phyloP scores from a whole-genome alignment of 352 stramenopile species.

The Phytophthora kernoviae region DNA sequence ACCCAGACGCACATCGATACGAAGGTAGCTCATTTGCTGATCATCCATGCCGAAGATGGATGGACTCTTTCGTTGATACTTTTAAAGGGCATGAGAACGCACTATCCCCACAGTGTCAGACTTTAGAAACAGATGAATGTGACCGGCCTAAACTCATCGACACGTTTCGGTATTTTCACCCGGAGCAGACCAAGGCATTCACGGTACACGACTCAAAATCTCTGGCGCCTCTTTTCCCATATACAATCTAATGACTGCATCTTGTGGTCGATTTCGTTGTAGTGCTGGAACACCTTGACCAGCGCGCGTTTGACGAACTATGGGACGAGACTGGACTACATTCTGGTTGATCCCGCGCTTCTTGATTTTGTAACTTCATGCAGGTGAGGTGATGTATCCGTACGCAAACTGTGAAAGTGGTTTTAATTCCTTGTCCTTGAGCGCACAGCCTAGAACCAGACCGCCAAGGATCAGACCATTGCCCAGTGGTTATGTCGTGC shows the following conservation, averaged over 20 bases:
- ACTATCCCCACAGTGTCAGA: not conserved
- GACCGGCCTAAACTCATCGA: slow-evolving; percentile 60
- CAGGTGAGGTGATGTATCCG: slow-evolving; percentile 42
- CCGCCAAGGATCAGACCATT: slow-evolving; percentile 79
- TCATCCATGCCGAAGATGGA: slow-evolving; percentile 75
- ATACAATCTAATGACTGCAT: not conserved
- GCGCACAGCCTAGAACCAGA: slow-evolving; percentile 52
- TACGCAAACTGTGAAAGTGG: not conserved
- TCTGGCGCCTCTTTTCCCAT: not conserved
- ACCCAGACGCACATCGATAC: slow-evolving; percentile 35
- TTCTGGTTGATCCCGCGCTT: slow-evolving; percentile 71
- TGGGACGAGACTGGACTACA: slow-evolving; percentile 91
- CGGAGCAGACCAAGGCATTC: slow-evolving; percentile 71
- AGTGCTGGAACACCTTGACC: slow-evolving; percentile 91
- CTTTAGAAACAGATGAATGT: not conserved
- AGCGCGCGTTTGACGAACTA: slow-evolving; percentile 90
- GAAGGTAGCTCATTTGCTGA: slow-evolving; percentile 51
- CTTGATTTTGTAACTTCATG: slow-evolving; percentile 52
- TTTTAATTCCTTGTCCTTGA: not conserved
- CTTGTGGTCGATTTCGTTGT: not conserved
- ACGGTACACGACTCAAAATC: slow-evolving; percentile 50
- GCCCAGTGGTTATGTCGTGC: slow-evolving; percentile 61
- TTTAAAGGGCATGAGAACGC: slow-evolving; percentile 11
- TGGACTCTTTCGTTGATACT: slow-evolving; percentile 50
- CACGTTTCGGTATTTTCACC: slow-evolving; percentile 81